Base-by-base conservation (phyloP, 2,329 filamentous ascomycete species). In the Geosmithia flava region DNA sequence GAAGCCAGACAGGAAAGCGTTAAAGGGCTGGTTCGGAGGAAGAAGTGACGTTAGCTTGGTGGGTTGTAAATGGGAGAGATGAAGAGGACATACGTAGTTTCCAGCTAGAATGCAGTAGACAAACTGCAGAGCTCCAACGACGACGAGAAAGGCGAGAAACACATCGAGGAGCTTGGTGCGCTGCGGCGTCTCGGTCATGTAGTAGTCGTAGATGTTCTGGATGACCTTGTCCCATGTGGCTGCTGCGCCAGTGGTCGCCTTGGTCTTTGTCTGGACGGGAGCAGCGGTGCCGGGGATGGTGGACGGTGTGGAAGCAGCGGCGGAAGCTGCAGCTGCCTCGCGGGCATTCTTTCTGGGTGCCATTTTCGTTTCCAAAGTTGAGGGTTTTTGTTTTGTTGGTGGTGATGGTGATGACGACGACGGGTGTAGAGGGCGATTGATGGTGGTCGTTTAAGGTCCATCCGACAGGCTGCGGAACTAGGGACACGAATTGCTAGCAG, bases 1-100 rank as follows among this genome's bases (percentile, higher is more conserved):
- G 72, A 98, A 98, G 45, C 93, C 94, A 30, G 90, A 87, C 30
- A 98, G 80, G 72, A 98, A 98, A 54, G 94, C 93, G 66, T 98
- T 98, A 76, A 98, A 98, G 10, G 93, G 93, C 91, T 97, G 60
- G 51, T 20, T 6, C 7, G 7, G 23, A 37, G 11, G 33, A 11
- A 13, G 33, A n/a, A n/a, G n/a, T n/a, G n/a, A n/a, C n/a, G n/a
- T n/a, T n/a, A n/a, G n/a, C n/a, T n/a, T n/a, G n/a, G n/a, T n/a
- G n/a, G n/a, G n/a, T n/a, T n/a, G n/a, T n/a, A n/a, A n/a, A 11
- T 37, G 42, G 42, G 7, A 23, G 20, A 23, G 42, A n/a, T 20
- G 42, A 27, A 27, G 33, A 47, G 33, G 45, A 78, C 88, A 53
- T 78, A 98, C 93, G 61, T 91, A 98, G 68, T 96, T 97, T 55